Evolutionary conservation across 441 rosid genomes (phyloP), one percentile per base, ranked within the genome.

Genomic region (Macaranga tanarius): DNA sequence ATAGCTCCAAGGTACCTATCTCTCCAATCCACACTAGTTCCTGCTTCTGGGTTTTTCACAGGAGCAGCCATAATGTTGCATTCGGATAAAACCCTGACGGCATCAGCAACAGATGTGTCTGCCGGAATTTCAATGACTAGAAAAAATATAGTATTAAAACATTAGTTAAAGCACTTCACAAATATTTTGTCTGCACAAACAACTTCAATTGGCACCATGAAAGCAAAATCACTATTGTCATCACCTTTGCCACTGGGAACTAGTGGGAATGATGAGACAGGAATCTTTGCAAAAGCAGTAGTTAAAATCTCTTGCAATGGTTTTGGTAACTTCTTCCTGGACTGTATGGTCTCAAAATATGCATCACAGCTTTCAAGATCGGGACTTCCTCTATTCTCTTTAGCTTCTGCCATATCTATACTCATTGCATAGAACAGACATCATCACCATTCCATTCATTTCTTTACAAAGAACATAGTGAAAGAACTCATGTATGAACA

Each of bases 61-160:
- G 97, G 98, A 55, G 97, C 96, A 60, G 95, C 85, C 79, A 89
- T 61, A 65, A 93, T 90, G 75, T 89, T 89, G 89, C 81, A 73
- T 67, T 89, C 92, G 2, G 96, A 92, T 51, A 94, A 80, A 44
- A 88, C 80, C 86, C 74, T 93, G 26, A 93, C 92, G 20, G 92
- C 89, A 28, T 92, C 91, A 17, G 90, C 84, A 13, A 91, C 85
- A 5, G 88, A 71, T 25, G 91, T 75, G 28, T 93, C 91, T 62
- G 90, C 98, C 69, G 67, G 82, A 62, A 91, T 88, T 79, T 91
- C 98, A 66, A 93, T 88, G 82, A 93, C 98, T 93, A 48, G 65
- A 62, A 62, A 57, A 0, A 70, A 16, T 15, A 51, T 16, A 11
- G 42, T 66, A 7, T 5, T 38, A 23, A n/a, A 40, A 31, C 15